Base-by-base conservation (phyloP, 2,329 filamentous ascomycete genomes). In the Didymella glomerata region DNA sequence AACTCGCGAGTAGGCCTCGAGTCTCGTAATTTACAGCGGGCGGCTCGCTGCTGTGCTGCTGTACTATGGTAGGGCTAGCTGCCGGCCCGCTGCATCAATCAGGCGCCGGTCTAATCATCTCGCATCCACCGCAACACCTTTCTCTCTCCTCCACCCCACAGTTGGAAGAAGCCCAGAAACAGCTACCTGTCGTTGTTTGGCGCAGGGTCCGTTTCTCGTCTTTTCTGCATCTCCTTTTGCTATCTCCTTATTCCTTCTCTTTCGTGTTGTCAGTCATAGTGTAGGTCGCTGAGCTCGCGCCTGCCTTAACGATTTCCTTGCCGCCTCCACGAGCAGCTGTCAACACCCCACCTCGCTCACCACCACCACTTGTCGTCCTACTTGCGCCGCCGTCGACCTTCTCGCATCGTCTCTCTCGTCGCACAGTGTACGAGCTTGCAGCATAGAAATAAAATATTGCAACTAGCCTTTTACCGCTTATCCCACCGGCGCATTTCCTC, bases 151-250 rank as follows among this genome's bases (percentile, higher is more conserved):
- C 64, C 71, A 71, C 74, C 74, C 73, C 75, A 76, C 75, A 73
- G 65, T 70, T 68, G 67, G 70, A 61, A 68, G 38, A 54, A 53
- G 46, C 56, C 40, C 56, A 46, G 56, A 54, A 54, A 59, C 56
- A 50, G 51, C 51, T 54, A 59, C 56, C 56, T 59, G 56, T 59
- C 56, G 61, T 71, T 71, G 65, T 69, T 69, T 67, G 70, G 70
- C 69, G 72, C 73, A 70, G 75, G 75, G 69, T 70, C 65, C 66
- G 56, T 66, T 69, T 69, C 66, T 68, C 67, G 66, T 66, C 66
- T 67, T 74, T 69, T 74, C 66, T 68, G 74, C 70, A 69, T 72
- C 66, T 74, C 74, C 72, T 76, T 70, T 65, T 70, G 60, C 68
- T 68, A 63, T 70, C 66, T 74, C 72, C 69, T 75, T 75, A 72